A percentile compares a stretch with the other conserved stretches of the same genome.
These are phyloP conservation scores for Leccinum truebloodii DNA, from an alignment of 768 basidiomycete genomes.

Conservation along the genomic window DNA sequence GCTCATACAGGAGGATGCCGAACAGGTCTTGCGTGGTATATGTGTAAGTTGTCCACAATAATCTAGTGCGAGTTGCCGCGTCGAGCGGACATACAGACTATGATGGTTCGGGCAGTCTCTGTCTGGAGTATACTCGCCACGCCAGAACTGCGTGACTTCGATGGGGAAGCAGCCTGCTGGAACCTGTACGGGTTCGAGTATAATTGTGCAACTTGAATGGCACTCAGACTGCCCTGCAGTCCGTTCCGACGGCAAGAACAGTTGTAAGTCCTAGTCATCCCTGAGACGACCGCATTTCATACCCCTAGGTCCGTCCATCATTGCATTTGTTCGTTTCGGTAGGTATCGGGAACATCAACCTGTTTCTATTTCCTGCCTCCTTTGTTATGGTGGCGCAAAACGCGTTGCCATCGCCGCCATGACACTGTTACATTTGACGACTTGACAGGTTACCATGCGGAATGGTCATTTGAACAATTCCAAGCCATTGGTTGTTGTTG, in stretches of 20 bases:
- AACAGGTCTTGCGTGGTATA: too few species aligned
- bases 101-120: slow-evolving; percentile 23
- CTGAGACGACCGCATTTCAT: not conserved
- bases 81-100: slow-evolving; percentile 20
- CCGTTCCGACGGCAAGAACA: not conserved
- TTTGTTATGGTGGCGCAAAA: slow-evolving; percentile 6
- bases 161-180: slow-evolving; percentile 20
- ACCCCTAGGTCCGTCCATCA: not conserved
- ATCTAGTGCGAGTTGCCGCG: slow-evolving; percentile 30
- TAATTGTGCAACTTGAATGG: not conserved
- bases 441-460: not conserved
- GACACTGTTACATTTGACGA: not conserved
- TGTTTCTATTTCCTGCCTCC: not conserved
- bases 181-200: slow-evolving; percentile 22
- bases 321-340: not conserved
- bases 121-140: slow-evolving; percentile 19
- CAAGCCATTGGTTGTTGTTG: not conserved
- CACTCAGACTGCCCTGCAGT: not conserved
- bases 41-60: too few species aligned
- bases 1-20: slow-evolving; percentile 4
- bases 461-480: not conserved
- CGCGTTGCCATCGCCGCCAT: slow-evolving; percentile 3
- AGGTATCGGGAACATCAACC: not conserved
- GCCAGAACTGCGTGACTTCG: slow-evolving; percentile 34
- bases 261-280: not conserved